Conservation (phyloP, 805 yeast species). For the Saccharomyces jurei region DNA sequence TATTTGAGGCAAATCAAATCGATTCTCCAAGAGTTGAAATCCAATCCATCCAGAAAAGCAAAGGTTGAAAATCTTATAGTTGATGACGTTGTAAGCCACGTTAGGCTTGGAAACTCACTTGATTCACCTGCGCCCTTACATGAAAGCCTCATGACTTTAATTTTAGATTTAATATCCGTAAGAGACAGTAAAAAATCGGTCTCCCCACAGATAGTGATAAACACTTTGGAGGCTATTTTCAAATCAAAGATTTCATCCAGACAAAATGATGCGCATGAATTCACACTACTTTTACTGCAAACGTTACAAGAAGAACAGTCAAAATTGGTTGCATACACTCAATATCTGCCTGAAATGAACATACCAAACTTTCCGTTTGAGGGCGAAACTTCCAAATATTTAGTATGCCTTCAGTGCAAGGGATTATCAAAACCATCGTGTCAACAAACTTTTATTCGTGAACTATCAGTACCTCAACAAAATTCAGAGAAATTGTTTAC, state of each 20-base stretch:
- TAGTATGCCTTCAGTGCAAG: conserved; percentile 64
- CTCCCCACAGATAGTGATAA: conserved; percentile 74
- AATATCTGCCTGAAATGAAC: conserved; percentile 9
- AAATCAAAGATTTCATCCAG: conserved; percentile 65
- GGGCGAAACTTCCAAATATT: conserved; percentile 57
- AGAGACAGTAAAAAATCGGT: conserved; percentile 44
- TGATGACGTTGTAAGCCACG: background rate
- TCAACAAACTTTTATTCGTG: conserved; percentile 60
- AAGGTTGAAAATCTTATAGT: conserved; percentile 1
- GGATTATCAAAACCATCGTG: conserved; percentile 49
- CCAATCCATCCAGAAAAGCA: conserved; percentile 4
- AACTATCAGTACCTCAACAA: conserved; percentile 64
- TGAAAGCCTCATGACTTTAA: background rate
- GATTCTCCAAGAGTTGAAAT: conserved; percentile 21
- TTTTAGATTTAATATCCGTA: conserved; percentile 52
- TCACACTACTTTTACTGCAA: conserved; percentile 73
- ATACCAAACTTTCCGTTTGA: conserved; percentile 67
- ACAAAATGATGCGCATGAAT: conserved; percentile 95
- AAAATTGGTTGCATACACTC: conserved; percentile 32
- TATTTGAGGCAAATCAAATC: conserved; percentile 36
- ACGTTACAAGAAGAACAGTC: conserved; percentile 62
- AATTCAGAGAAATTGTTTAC: conserved; percentile 40
- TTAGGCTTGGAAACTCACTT: background rate
- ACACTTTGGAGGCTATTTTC: conserved; percentile 62
- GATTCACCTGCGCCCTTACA: background rate